Percentiles rank a stretch among this genome's conserved stretches.
These are phyloP conservation scores for Cercospora beticola DNA, from an alignment of 2,329 filamentous ascomycete species.

Conservation along the genomic window DNA sequence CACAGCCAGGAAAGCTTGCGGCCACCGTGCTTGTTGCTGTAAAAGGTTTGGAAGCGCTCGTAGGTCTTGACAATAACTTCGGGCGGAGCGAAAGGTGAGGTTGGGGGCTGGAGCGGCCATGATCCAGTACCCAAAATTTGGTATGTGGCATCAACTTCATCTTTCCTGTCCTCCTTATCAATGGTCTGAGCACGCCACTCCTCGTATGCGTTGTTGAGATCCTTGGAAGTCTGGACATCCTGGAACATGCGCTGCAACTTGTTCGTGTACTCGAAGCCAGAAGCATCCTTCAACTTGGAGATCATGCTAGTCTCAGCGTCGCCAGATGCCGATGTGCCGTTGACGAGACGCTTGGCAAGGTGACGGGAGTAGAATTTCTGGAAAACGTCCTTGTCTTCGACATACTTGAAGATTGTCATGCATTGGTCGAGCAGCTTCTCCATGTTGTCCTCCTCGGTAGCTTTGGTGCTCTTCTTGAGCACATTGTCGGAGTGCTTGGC, in stretches of 20 bases:
- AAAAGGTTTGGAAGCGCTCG: constrained; percentile 86
- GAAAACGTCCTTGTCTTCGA: constrained; percentile 99
- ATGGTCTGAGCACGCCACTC: constrained; percentile 70
- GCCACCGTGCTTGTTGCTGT: constrained; percentile 94
- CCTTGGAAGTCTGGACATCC: constrained; percentile 98
- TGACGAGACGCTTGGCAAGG: constrained; percentile 89
- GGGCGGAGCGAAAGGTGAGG: constrained; percentile 84
- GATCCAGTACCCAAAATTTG: constrained; percentile 94
- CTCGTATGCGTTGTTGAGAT: constrained; percentile 86
- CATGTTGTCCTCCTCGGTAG: constrained; percentile 89
- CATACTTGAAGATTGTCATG: constrained; percentile 99
- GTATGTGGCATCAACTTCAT: constrained; percentile 79
- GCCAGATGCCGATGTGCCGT: constrained; percentile 91
- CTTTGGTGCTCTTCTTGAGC: constrained; percentile 87
- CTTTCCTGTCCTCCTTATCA: constrained; percentile 64
- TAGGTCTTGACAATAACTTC: constrained; percentile 81
- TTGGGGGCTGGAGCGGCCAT: constrained; percentile 88
- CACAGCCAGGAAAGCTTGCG: constrained; percentile 97
- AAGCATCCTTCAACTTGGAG: constrained; percentile 96
- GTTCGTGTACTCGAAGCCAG: constrained; percentile 98
- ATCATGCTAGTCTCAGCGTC: constrained; percentile 99
- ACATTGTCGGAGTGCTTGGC: constrained; percentile 94
- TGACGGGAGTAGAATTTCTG: constrained; percentile 99
- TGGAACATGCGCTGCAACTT: constrained; percentile 99
- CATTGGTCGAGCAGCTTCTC: constrained; percentile 87